Percentiles rank a stretch among this genome's conserved stretches.
Evolutionary conservation across 2,329 filamentous ascomycete genomes (phyloP).

Genomic region (Pleomassaria siparia): DNA sequence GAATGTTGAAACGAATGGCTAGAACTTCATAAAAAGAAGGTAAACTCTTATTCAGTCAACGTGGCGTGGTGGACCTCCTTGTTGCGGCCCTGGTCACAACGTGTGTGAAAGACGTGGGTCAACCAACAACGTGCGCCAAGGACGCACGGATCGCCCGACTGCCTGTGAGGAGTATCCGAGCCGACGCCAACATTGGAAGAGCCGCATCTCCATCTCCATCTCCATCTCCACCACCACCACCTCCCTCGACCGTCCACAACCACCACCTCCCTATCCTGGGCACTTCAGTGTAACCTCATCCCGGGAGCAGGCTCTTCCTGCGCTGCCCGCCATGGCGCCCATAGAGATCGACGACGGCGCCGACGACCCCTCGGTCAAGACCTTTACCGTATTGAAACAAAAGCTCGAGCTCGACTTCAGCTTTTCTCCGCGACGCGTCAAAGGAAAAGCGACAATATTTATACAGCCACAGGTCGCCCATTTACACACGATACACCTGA

Average conservation of each 20-base stretch:
- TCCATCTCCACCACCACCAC: background rate
- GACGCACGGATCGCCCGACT: background rate
- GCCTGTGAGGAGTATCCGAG: background rate
- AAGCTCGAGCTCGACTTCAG: constrained; percentile 88
- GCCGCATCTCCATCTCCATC: background rate
- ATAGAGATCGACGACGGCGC: constrained; percentile 30
- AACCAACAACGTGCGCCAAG: background rate
- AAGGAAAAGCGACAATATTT: constrained; percentile 78
- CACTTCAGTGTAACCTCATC: background rate
- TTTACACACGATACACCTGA: constrained; percentile 58
- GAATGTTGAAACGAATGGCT: too few species aligned
- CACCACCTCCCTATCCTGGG: background rate
- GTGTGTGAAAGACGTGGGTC: background rate
- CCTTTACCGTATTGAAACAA: constrained; percentile 72
- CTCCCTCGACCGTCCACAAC: background rate
- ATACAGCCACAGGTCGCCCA: constrained; percentile 66
- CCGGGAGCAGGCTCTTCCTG: constrained; percentile 27
- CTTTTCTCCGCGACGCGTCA: constrained; percentile 73
- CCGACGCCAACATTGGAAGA: background rate
- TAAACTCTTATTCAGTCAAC: background rate
- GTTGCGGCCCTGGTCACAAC: background rate
- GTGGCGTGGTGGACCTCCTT: background rate
- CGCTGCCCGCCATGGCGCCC: constrained; percentile 32
- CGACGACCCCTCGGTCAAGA: constrained; percentile 34
- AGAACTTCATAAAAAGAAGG: background rate